phyloP scores from a whole-genome alignment of 2,329 filamentous ascomycete genomes.

The Fusarium algeriense region DNA sequence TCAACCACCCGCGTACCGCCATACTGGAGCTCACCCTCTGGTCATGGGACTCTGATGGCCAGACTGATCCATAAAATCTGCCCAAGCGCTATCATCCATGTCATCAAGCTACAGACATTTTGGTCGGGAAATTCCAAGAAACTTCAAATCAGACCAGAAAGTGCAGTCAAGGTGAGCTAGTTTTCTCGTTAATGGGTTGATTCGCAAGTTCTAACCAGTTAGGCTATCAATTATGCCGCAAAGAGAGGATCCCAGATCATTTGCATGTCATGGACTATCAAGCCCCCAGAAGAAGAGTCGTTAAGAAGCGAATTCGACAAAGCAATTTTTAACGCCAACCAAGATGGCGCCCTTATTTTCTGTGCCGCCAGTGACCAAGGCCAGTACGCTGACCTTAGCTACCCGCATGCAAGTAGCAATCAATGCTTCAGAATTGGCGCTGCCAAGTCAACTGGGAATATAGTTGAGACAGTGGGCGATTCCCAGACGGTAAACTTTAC shows the following conservation, averaged over 20 bases:
- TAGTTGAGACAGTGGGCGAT: conserved; percentile 8
- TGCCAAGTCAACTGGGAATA: conserved; percentile 17
- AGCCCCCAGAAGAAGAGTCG: neutral
- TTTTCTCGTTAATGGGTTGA: rapidly evolving
- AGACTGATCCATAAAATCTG: neutral
- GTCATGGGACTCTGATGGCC: neutral
- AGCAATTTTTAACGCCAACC: neutral
- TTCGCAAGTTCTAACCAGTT: neutral
- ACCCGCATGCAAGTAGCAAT: conserved; percentile 8
- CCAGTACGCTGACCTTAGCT: conserved; percentile 11
- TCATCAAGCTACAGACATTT: neutral
- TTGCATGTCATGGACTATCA: conserved; percentile 5
- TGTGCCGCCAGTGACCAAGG: conserved; percentile 3
- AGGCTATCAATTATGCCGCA: neutral
- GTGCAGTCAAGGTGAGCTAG: neutral
- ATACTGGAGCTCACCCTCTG: neutral
- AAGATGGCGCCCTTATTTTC: neutral
- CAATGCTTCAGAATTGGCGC: conserved; percentile 25
- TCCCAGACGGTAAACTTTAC: neutral
- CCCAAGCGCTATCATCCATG: neutral
- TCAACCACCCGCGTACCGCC: neutral
- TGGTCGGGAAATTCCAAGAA: neutral
- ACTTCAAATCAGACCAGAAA: neutral
- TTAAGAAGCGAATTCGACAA: neutral
- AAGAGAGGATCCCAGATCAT: neutral